Conservation (phyloP, 441 rosid species). For the Gossypium schwendimanii region DNA sequence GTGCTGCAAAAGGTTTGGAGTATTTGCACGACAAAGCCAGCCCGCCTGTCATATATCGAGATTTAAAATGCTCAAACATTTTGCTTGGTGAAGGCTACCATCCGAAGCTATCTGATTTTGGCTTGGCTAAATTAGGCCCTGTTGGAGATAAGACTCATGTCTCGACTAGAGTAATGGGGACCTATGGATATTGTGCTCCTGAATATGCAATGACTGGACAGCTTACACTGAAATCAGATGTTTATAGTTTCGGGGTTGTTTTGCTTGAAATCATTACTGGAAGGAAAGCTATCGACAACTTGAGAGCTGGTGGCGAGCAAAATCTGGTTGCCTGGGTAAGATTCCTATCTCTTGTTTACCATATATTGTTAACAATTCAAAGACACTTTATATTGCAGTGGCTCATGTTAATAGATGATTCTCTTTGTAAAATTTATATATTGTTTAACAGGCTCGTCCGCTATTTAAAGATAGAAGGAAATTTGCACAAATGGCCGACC, state of each 20-base stretch:
- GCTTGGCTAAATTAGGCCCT: slow-evolving; percentile 92
- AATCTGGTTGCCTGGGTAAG: slow-evolving; percentile 92
- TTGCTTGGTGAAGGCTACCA: slow-evolving; percentile 73
- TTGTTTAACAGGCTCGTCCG: slow-evolving; percentile 62
- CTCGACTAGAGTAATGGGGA: slow-evolving; percentile 95
- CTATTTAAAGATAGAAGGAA: slow-evolving; percentile 81
- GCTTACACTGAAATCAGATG: slow-evolving; percentile 86
- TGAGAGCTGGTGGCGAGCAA: slow-evolving; percentile 65
- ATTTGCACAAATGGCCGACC: slow-evolving; percentile 88
- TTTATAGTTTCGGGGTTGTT: slow-evolving; percentile 92
- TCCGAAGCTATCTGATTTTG: slow-evolving; percentile 89
- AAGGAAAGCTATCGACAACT: slow-evolving; percentile 78
- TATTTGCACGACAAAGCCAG: slow-evolving; percentile 76
- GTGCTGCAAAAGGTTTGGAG: slow-evolving; percentile 91
- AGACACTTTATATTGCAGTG: not conserved
- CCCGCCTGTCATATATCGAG: slow-evolving; percentile 90
- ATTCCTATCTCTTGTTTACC: not conserved
- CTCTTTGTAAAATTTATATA: not conserved
- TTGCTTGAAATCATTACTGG: slow-evolving; percentile 90
- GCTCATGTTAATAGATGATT: not conserved
- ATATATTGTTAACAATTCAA: not conserved
- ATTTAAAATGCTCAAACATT: slow-evolving; percentile 84
- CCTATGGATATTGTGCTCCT: slow-evolving; percentile 92
- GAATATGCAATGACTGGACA: slow-evolving; percentile 98
- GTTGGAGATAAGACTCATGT: slow-evolving; percentile 93